Conservation (phyloP, 2,329 filamentous ascomycete genomes). For the Monosporascus cannonballus region DNA sequence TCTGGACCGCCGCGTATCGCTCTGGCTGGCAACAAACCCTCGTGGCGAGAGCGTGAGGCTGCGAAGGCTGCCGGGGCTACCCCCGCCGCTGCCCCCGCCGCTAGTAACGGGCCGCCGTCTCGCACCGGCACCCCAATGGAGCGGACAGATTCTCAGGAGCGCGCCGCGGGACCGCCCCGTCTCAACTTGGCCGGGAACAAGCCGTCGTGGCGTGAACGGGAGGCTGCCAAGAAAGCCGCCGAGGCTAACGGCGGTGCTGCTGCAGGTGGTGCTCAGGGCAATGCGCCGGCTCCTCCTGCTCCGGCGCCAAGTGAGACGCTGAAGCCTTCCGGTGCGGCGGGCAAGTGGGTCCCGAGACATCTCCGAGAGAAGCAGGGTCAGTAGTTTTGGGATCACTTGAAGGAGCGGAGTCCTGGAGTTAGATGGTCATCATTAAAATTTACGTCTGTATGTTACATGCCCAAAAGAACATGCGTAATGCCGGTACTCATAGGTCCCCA, state of each 20-base stretch:
- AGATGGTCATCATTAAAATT: no score
- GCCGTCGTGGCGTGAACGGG: slow-evolving; percentile 68
- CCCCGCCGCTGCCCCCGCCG: slow-evolving; percentile 18
- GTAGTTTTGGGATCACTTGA: no score
- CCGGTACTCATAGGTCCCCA: no score
- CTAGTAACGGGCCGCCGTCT: slow-evolving; percentile 22
- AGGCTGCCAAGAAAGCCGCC: slow-evolving; percentile 44
- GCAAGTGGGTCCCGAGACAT: slow-evolving; percentile 54
- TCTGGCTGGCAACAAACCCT: slow-evolving; percentile 43
- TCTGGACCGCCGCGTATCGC: slow-evolving; percentile 49
- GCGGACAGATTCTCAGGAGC: slow-evolving; percentile 21
- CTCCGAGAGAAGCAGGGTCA: slow-evolving; percentile 30
- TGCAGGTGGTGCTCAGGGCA: background rate
- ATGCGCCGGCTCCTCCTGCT: background rate
- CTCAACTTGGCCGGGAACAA: slow-evolving; percentile 56
- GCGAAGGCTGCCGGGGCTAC: slow-evolving; percentile 38
- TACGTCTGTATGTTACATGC: no score
- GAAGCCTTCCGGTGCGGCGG: slow-evolving; percentile 45
- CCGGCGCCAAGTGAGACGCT: slow-evolving; percentile 41
- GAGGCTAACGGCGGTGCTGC: slow-evolving; percentile 24
- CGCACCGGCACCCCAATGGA: slow-evolving; percentile 20
- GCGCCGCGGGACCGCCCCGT: slow-evolving; percentile 42
- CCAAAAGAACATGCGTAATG: background rate
- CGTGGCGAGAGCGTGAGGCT: slow-evolving; percentile 57
- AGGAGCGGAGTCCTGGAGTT: no score